Base-by-base conservation (phyloP, 2,329 filamentous ascomycete genomes). In the Arthrinium phaeospermum region DNA sequence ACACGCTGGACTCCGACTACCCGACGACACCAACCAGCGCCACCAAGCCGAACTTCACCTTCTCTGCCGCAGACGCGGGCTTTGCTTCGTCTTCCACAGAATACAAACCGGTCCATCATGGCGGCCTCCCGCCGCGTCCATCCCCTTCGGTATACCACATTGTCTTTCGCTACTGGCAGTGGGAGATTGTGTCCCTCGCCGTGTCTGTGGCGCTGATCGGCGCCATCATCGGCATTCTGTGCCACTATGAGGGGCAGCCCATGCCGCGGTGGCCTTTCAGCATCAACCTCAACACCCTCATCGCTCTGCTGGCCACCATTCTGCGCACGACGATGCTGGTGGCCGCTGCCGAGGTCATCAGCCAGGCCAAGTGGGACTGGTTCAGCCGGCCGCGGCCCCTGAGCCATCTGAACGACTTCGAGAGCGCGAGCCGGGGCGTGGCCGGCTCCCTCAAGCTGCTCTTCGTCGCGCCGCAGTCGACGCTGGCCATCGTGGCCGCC, bases 331-430 rank as follows among this genome's bases (percentile, higher is more conserved):
- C 77, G 8, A 75, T 81, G 69, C 75, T 79, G 0, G 76, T 78
- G 45, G 76, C 75, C 13, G 74, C 79, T 12, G 77, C 79, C 0
- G 78, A 79, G 71, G 75, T 80, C 51, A 78, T 81, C 68, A 77
- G 78, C 44, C 80, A 82, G 71, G 73, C 77, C 68, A 81, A 81
- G 49, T 82, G 80, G 80, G 72, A 71, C 1, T 81, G 80, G 79
- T 81, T 81, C 68, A 73, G 78, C 19, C 73, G 77, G 47, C 74
- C 74, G 4, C 76, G 78, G 22, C 77, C 79, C 0, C 72, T 82
- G 8, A 74, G 75, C 61, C 75, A 81, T 44, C 74, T 81, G 5
- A 76, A 81, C 45, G 75, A 77, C 67, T 81, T 81, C 30, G 80
- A 81, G 61, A 73, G 74, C 4, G 80, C 80, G 1, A 80, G 78